These are phyloP conservation scores for Ilex paraguariensis DNA, from an alignment of 305 asterid species.

Conservation along the genomic window DNA sequence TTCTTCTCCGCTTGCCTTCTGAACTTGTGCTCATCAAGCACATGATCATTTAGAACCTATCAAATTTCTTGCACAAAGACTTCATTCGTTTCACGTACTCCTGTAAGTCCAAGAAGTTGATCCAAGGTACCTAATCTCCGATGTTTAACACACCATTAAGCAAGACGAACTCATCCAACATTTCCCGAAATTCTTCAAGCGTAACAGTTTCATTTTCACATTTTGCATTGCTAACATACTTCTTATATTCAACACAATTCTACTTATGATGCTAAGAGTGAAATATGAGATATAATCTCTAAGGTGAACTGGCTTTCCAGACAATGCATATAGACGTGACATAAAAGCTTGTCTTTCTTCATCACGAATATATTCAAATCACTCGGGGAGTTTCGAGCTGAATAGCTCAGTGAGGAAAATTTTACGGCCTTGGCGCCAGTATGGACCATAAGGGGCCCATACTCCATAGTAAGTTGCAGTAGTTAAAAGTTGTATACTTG, in stretches of 20 bases:
- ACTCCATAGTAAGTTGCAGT: background rate
- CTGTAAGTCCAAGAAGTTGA: conserved; percentile 19
- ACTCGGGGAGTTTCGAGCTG: conserved; percentile 1
- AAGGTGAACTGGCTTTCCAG: conserved; percentile 22
- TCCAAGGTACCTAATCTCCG: conserved; percentile 41
- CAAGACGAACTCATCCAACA: conserved; percentile 23
- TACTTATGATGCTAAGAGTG: conserved; percentile 24
- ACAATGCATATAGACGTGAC: conserved; percentile 6
- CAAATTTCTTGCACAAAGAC: conserved; percentile 14
- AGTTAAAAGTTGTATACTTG: conserved; percentile 16
- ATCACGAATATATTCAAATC: conserved; percentile 7
- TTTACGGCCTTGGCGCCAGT: conserved; percentile 16
- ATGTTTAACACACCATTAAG: conserved; percentile 20
- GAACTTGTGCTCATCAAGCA: conserved; percentile 26
- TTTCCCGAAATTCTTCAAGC: conserved; percentile 13
- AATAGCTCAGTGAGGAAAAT: conserved; percentile 10
- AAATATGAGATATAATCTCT: conserved; percentile 23
- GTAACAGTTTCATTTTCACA: background rate
- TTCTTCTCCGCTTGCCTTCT: conserved; percentile 7
- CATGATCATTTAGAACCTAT: conserved; percentile 21
- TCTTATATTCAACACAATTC: conserved; percentile 30
- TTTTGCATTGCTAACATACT: conserved; percentile 21
- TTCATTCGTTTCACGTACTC: conserved; percentile 33
- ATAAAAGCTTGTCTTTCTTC: conserved; percentile 16
- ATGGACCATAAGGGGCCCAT: conserved; percentile 15